Conservation (phyloP, 139 green algal species). For the Deuterostichococcus epilithicus region DNA sequence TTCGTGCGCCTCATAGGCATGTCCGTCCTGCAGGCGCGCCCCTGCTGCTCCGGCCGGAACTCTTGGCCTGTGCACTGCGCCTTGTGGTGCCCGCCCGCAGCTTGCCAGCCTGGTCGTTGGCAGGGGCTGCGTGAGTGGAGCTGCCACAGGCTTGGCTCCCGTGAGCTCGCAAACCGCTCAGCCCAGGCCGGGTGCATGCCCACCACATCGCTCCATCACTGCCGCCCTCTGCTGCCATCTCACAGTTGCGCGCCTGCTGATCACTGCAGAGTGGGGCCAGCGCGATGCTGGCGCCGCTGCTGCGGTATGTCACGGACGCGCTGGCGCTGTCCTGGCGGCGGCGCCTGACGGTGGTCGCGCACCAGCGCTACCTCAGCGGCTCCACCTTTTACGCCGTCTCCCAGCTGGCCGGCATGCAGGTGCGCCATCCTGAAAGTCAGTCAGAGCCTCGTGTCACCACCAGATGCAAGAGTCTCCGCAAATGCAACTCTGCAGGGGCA, state of each 20-base stretch:
- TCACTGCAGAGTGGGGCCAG: slow-evolving; percentile 49
- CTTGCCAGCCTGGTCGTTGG: too few relatives aligned
- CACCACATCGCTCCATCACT: too few relatives aligned
- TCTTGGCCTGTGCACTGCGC: too few relatives aligned
- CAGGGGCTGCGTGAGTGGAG: too few relatives aligned
- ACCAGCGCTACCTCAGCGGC: slow-evolving; percentile 51
- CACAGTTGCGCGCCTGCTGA: not conserved
- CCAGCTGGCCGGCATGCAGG: slow-evolving; percentile 45
- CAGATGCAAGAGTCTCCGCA: too few relatives aligned
- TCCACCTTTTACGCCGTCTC: slow-evolving; percentile 52
- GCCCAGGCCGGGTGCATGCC: too few relatives aligned
- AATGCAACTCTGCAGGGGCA: too few relatives aligned
- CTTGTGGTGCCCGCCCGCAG: too few relatives aligned
- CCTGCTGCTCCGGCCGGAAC: not conserved
- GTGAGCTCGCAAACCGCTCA: too few relatives aligned
- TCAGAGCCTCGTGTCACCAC: too few relatives aligned
- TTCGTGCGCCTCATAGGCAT: slow-evolving; percentile 49
- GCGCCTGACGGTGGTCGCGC: slow-evolving; percentile 44
- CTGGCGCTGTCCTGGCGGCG: slow-evolving; percentile 62
- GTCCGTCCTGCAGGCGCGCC: slow-evolving; percentile 23
- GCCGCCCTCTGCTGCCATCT: too few relatives aligned
- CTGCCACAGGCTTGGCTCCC: too few relatives aligned
- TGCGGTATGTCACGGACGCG: slow-evolving; percentile 54
- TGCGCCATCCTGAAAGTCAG: not conserved
- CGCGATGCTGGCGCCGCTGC: slow-evolving; percentile 60